Percentiles rank a stretch among this genome's conserved stretches.
Conservation (phyloP, 129 eudicot genomes). For the Pseudognaphalium luteoalbum region DNA sequence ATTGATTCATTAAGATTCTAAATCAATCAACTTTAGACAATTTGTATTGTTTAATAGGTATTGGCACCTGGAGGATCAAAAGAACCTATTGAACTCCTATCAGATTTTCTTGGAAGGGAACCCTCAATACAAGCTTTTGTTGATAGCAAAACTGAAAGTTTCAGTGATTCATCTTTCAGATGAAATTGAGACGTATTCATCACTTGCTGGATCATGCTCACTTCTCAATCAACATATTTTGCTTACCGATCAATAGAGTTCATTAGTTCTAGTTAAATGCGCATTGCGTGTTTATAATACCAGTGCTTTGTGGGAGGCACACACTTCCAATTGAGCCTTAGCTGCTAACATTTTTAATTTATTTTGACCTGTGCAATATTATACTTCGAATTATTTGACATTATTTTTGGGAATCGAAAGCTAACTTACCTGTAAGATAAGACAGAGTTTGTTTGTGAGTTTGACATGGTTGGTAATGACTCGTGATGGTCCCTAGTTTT, state of each 20-base stretch:
- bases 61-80: constrained; percentile 87
- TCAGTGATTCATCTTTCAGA: background rate
- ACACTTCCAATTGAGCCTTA: background rate
- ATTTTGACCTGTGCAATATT: background rate
- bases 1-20: background rate
- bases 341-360: background rate
- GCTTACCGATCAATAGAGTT: background rate
- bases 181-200: background rate
- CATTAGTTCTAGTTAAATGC: background rate
- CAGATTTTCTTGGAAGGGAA: constrained; percentile 88
- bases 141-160: constrained; percentile 16
- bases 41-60: constrained; percentile 45
- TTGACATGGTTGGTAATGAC: constrained; percentile 14
- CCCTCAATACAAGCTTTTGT: constrained; percentile 86
- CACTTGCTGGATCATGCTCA: background rate
- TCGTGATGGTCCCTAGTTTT: constrained; percentile 30
- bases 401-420: background rate
- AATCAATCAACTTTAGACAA: background rate
- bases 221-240: background rate
- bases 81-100: constrained; percentile 72
- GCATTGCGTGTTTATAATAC: background rate
- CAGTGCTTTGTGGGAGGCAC: background rate
- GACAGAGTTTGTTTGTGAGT: background rate
- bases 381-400: background rate
- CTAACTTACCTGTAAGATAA: background rate